These are phyloP conservation scores for Vitis hybrid DNA, from an alignment of 177 flowering plant species.

Conservation along the genomic window DNA sequence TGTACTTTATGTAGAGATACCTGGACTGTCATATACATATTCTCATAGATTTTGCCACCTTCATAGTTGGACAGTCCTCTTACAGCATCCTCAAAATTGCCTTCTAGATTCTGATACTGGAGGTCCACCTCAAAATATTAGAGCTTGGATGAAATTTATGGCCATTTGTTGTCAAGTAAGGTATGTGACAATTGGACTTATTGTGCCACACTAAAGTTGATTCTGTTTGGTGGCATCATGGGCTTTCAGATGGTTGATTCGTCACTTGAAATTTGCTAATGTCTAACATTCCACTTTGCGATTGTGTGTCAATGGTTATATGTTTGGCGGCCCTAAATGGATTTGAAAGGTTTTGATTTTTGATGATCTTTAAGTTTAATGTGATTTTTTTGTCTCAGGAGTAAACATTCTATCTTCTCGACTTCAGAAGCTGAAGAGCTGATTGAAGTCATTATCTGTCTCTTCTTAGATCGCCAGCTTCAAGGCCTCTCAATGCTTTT, in stretches of 20 bases:
- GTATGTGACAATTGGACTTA: conserved; percentile 29
- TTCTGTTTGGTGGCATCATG: not conserved
- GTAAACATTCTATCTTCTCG: conserved; percentile 38
- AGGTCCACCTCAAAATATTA: conserved; percentile 78
- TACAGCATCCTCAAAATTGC: conserved; percentile 4
- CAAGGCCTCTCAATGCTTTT: conserved; percentile 53
- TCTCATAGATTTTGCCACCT: not conserved
- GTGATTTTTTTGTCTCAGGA: conserved; percentile 35
- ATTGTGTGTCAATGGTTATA: not conserved
- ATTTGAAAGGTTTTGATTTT: not conserved
- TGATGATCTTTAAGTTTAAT: not conserved
- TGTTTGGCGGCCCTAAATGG: not conserved
- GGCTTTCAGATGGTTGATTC: not conserved
- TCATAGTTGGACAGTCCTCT: not conserved
- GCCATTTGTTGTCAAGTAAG: conserved; percentile 55
- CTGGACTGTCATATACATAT: no score
- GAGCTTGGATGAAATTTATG: conserved; percentile 64
- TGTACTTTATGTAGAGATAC: no score
- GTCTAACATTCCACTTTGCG: not conserved
- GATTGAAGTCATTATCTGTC: conserved; percentile 36
- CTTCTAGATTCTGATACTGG: conserved; percentile 41
- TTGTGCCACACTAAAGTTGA: not conserved
- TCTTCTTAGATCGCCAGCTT: conserved; percentile 72
- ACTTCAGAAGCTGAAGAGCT: conserved; percentile 66
- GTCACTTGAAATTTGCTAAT: not conserved